Percentiles rank a stretch among this genome's conserved stretches.
phyloP scores from a whole-genome alignment of 805 yeast species.

The Candida manassasensis region DNA sequence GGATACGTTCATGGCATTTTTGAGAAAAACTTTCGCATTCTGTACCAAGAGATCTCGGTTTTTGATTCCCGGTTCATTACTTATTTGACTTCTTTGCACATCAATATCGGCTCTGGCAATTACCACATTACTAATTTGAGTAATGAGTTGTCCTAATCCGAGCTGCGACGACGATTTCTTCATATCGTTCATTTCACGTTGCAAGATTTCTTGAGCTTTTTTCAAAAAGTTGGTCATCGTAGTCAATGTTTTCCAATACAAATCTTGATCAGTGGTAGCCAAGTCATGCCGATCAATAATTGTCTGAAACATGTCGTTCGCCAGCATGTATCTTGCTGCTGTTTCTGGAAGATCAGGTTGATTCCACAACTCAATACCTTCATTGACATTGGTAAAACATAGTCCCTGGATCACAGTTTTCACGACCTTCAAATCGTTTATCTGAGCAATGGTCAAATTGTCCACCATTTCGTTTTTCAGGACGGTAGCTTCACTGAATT shows the following conservation, averaged over 20 bases:
- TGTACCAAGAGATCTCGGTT: conserved; percentile 26
- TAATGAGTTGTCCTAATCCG: conserved; percentile 27
- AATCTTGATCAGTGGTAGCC: conserved; percentile 12
- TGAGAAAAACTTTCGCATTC: conserved; percentile 41
- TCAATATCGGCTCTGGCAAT: conserved; percentile 54
- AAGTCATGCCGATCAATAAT: conserved; percentile 34
- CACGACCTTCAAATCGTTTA: conserved; percentile 27
- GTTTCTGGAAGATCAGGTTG: conserved; percentile 17
- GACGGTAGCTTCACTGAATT: conserved; percentile 14
- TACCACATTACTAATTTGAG: conserved; percentile 37
- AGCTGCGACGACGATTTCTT: conserved; percentile 14
- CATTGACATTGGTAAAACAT: conserved; percentile 18
- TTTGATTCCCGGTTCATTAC: conserved; percentile 24
- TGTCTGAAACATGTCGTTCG: conserved; percentile 41
- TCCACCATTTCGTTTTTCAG: conserved; percentile 21
- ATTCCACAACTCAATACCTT: conserved; percentile 32
- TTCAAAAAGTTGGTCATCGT: conserved; percentile 35
- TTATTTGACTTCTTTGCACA: conserved; percentile 41
- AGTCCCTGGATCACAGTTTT: conserved; percentile 27
- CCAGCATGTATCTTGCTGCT: conserved; percentile 36
- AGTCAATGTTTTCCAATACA: conserved; percentile 38
- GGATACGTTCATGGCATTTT: conserved; percentile 42
- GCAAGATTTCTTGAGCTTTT: conserved; percentile 32
- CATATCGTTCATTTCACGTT: conserved; percentile 13
- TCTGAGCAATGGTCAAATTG: conserved; percentile 21